Base-by-base conservation (phyloP, 306 rosid species). In the Prunus kanzakura region DNA sequence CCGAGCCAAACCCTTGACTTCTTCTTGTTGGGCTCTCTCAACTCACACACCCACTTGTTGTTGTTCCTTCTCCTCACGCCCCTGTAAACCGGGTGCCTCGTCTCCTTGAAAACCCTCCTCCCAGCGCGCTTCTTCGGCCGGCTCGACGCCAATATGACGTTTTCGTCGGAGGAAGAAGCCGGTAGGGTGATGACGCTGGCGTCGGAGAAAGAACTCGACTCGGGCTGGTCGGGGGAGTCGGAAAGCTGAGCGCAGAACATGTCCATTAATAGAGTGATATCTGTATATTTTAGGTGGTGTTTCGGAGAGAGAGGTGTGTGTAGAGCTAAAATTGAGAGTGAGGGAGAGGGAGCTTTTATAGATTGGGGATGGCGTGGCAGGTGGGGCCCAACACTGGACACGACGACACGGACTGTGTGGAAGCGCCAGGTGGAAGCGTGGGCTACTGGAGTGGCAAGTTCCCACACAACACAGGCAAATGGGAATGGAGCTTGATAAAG, bases 21-120 rank as follows among this genome's bases (percentile, higher is more conserved):
- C 47, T 89, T 92, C 66, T 79, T 81, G 25, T 86, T 70, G 2
- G 98, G 98, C 25, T 90, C 93, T 0, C 98, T 86, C 25, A 95
- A 72, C 76, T 95, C 98, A 35, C 96, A 92, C 0, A 92, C 98
- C 98, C 97, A 95, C 77, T 88, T 95, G 86, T 88, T 76, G 6
- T 87, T 89, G 81, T 89, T 88, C 81, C 97, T 83, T 4, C 80
- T 69, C 0, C 98, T 67, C 13, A 95, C 92, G 7, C 98, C 98
- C 3, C 96, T 68, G 57, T 80, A 95, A 35, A 95, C 86, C 0
- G 98, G 97, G 78, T 95, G 98, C 13, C 98, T 76, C 0, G 98
- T 95, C 76, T 92, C 98, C 72, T 85, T 90, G 78, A 92, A 92
- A 0, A 87, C 75, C 23, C 82, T 78, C 14, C 97, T 43, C 2